Conservation (phyloP, 2,329 filamentous ascomycete genomes). For the Periconia sp. region DNA sequence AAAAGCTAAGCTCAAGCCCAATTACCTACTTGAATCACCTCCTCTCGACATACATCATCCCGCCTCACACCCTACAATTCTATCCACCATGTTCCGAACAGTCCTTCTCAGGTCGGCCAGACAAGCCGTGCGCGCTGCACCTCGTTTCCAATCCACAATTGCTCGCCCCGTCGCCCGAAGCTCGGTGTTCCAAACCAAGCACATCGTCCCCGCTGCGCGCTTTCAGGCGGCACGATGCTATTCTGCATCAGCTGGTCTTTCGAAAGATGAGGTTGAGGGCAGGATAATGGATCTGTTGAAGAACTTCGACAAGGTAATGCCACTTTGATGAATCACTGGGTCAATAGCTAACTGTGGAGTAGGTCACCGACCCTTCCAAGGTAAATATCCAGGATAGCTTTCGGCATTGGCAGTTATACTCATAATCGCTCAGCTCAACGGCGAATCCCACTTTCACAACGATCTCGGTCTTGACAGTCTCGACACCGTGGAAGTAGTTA, state of each 20-base stretch:
- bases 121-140: constrained; percentile 46
- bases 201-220: constrained; percentile 63
- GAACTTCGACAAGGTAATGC: constrained; percentile 91
- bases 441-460: constrained; percentile 88
- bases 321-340: constrained; percentile 18
- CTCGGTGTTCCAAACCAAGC: constrained; percentile 63
- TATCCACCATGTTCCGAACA: constrained; percentile 80
- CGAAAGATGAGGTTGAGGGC: constrained; percentile 83
- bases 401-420: constrained; percentile 14
- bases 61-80: constrained; percentile 17
- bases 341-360: constrained; percentile 30
- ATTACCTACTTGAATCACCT: constrained; percentile 22
- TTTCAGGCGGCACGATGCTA: constrained; percentile 79
- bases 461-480: constrained; percentile 96
- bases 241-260: constrained; percentile 76
- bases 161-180: constrained; percentile 63
- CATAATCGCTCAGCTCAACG: constrained; percentile 68
- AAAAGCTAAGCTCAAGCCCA: constrained; percentile 18
- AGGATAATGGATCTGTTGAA: constrained; percentile 90
- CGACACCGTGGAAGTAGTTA: constrained; percentile 98
- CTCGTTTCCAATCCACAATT: constrained; percentile 50
- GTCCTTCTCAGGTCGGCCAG: constrained; percentile 78
- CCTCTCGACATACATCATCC: constrained; percentile 24
- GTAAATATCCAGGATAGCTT: constrained; percentile 39
- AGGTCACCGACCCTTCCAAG: constrained; percentile 66